Percentiles rank a stretch among this genome's conserved stretches.
Conservation (phyloP, 176 grass and related monocot genomes). For the Aechmea fasciata region DNA sequence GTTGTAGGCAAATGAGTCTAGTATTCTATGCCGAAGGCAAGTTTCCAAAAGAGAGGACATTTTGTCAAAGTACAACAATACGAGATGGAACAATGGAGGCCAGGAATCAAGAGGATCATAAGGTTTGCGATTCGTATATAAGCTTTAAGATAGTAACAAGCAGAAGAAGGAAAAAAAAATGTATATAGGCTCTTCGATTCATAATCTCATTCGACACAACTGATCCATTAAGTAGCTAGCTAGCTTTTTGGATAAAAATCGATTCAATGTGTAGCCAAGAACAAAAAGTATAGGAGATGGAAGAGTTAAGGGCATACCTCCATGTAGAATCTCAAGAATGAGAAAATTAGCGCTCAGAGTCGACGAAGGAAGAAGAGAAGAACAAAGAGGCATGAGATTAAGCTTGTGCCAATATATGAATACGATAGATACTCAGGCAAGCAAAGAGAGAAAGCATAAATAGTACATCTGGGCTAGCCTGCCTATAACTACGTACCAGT, state of each 20-base stretch:
- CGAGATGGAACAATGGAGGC: too few relatives aligned
- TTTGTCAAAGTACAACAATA: too few relatives aligned
- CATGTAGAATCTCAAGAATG: slow-evolving; percentile 1
- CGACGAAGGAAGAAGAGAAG: not conserved
- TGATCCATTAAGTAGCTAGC: too few relatives aligned
- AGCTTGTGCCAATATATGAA: slow-evolving; percentile 10
- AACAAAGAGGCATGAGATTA: slow-evolving; percentile 10
- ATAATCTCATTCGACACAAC: too few relatives aligned
- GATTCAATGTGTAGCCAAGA: not conserved
- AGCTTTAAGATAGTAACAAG: too few relatives aligned
- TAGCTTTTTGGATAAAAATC: not conserved
- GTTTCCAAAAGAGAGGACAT: too few relatives aligned
- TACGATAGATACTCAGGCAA: slow-evolving; percentile 17
- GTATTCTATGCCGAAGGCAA: too few relatives aligned
- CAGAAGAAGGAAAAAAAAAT: too few relatives aligned
- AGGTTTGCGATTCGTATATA: too few relatives aligned
- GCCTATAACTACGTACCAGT: not conserved
- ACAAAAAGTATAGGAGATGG: not conserved
- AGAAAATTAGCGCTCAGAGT: not conserved
- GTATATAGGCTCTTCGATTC: too few relatives aligned
- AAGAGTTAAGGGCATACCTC: slow-evolving; percentile 1
- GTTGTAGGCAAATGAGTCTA: too few relatives aligned
- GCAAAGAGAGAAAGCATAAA: slow-evolving; percentile 13
- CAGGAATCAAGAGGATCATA: too few relatives aligned
- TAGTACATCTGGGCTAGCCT: not conserved